phyloP scores from a whole-genome alignment of 2,329 filamentous ascomycete species.

The Lachnellula cervina region DNA sequence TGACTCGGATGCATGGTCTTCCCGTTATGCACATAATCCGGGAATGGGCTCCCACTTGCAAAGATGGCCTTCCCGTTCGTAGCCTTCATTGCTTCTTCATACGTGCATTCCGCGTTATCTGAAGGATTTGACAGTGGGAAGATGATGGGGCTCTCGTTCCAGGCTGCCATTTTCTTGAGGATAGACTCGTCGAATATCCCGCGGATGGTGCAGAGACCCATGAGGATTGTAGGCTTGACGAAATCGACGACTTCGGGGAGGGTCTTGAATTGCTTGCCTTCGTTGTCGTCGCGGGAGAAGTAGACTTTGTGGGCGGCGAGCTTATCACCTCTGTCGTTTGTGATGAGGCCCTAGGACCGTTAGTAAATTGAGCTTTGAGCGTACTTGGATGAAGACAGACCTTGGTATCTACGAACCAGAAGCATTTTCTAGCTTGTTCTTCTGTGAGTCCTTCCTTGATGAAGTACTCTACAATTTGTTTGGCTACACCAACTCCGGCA shows the following conservation, averaged over 20 bases:
- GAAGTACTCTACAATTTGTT: constrained; percentile 74
- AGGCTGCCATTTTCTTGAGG: constrained; percentile 67
- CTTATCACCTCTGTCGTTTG: constrained; percentile 64
- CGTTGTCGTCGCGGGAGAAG: constrained; percentile 34
- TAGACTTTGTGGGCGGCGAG: constrained; percentile 58
- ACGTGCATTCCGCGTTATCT: constrained; percentile 73
- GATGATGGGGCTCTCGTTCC: constrained; percentile 66
- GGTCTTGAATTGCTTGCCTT: constrained; percentile 45
- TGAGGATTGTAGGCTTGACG: constrained; percentile 73
- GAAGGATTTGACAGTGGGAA: constrained; percentile 85
- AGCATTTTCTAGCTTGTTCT: constrained; percentile 62
- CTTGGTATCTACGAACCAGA: constrained; percentile 67
- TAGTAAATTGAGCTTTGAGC: constrained; percentile 1
- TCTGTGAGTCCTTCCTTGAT: constrained; percentile 62
- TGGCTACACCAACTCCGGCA: constrained; percentile 79
- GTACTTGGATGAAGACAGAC: constrained; percentile 6
- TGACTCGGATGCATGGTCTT: constrained; percentile 44
- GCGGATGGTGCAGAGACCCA: constrained; percentile 77
- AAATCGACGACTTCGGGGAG: constrained; percentile 62
- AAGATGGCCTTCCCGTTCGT: constrained; percentile 71
- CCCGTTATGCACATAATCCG: constrained; percentile 58
- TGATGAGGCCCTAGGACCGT: constrained; percentile 56
- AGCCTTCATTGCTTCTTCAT: constrained; percentile 70
- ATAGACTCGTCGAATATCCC: constrained; percentile 70
- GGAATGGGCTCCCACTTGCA: constrained; percentile 80